Evolutionary conservation across 768 basidiomycete species (phyloP), one percentile per base, ranked within the genome.

Genomic region (Tylopilus vinaceipallidus): DNA sequence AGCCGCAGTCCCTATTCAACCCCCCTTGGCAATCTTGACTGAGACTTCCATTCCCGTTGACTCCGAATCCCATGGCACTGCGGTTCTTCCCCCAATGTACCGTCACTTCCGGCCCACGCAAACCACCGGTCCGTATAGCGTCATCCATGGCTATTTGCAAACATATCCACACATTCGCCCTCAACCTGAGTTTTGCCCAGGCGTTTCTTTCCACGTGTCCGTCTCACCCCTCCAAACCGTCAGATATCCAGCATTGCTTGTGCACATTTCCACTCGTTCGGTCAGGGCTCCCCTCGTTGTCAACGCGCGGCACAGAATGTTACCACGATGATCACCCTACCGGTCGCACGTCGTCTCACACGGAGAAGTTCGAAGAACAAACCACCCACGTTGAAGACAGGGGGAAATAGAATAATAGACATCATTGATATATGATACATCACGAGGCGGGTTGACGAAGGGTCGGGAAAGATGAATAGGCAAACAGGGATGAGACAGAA

Each of bases 221-320:
- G 24, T 27, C 39, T 48, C 45, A 12, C 38, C n/a, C n/a, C 30
- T 45, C 37, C 30, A 42, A 42, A 30, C 17, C 37, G 36, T 41
- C 40, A 38, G 47, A 33, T 46, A 29, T 50, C 37, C 45, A 33
- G 45, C 24, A 24, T 57, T 26, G 52, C 41, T 32, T 36, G 45
- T 12, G 6, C 35, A 24, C 22, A 45, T 36, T 41, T 40, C 37
- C 40, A 47, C 45, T 10, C 33, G 42, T 41, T 50, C 45, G 42
- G 20, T 56, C 42, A 40, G 43, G 41, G 32, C 12, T 22, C 26
- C 19, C 64, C 59, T 66, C 64, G 44, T 64, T 63, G 64, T 45
- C 38, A 43, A 39, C 63, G 54, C 23, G 59, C 57, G 57, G 62
- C 45, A 36, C 32, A n/a, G 40, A 39, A 38, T 22, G 30, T 36